Percentiles rank a stretch among this genome's conserved stretches.
phyloP scores from a whole-genome alignment of 805 yeast genomes.

The Candida chauliodis region DNA sequence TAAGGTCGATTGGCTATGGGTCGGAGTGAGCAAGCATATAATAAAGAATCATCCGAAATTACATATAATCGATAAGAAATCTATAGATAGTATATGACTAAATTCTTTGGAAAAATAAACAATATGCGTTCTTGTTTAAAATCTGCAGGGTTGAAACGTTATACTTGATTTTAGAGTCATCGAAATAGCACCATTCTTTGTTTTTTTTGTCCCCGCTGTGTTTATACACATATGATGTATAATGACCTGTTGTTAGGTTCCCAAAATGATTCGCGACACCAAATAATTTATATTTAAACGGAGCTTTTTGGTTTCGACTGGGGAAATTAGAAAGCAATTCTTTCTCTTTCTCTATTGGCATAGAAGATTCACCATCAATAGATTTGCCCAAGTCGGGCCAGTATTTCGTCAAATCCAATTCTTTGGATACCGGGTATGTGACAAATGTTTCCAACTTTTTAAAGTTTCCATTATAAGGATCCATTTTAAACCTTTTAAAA shows the following conservation, averaged over 20 bases:
- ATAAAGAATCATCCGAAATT: slow-evolving; percentile 55
- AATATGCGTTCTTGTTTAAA: slow-evolving; percentile 74
- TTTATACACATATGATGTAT: slow-evolving; percentile 76
- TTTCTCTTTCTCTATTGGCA: slow-evolving; percentile 41
- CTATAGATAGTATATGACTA: slow-evolving; percentile 7
- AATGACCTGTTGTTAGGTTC: slow-evolving; percentile 80
- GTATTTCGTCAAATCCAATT: slow-evolving; percentile 61
- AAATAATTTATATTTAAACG: slow-evolving; percentile 71
- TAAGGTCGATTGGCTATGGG: slow-evolving; percentile 64
- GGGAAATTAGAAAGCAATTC: slow-evolving; percentile 51
- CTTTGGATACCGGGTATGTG: slow-evolving; percentile 55
- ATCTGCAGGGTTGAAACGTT: slow-evolving; percentile 51
- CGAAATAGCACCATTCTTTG: slow-evolving; percentile 77
- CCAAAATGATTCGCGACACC: slow-evolving; percentile 88
- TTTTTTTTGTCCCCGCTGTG: slow-evolving; percentile 38
- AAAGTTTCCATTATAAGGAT: slow-evolving; percentile 40
- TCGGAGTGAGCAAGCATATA: slow-evolving; percentile 56
- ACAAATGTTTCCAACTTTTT: slow-evolving; percentile 64
- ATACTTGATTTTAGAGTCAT: slow-evolving; percentile 66
- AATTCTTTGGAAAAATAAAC: slow-evolving; percentile 66
- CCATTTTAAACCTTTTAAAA: slow-evolving; percentile 68
- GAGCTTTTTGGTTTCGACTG: slow-evolving; percentile 68
- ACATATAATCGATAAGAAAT: slow-evolving; percentile 18
- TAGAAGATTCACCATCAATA: slow-evolving; percentile 14
- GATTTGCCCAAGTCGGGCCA: slow-evolving; percentile 58